phyloP scores from a whole-genome alignment of 2,329 filamentous ascomycete genomes.

The Colletotrichum simmondsii region DNA sequence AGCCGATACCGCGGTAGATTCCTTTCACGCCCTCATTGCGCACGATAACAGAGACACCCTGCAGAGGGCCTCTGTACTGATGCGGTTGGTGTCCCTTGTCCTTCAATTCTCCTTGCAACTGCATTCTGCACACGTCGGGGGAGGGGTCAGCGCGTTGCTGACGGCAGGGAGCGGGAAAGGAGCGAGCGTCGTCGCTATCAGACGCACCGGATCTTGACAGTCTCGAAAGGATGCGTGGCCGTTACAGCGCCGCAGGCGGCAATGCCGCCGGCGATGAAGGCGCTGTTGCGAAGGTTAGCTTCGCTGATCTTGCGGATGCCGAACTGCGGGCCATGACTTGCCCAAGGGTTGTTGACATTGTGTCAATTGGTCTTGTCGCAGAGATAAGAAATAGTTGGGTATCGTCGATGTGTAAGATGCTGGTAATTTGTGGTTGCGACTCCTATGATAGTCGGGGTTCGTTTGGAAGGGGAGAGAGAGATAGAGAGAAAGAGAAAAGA shows the following conservation, averaged over 20 bases:
- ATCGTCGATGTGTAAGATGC: background rate
- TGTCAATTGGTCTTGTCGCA: conserved; percentile 5
- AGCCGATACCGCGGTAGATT: conserved; percentile 88
- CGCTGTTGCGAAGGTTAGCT: conserved; percentile 57
- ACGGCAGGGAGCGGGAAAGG: conserved; percentile 25
- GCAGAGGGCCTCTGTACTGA: conserved; percentile 90
- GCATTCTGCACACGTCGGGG: conserved; percentile 70
- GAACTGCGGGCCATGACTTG: conserved; percentile 39
- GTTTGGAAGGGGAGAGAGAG: background rate
- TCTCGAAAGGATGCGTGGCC: conserved; percentile 97
- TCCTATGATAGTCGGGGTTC: background rate
- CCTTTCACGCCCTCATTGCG: conserved; percentile 89
- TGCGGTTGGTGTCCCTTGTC: conserved; percentile 85
- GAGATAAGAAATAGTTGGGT: background rate
- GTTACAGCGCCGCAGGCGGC: conserved; percentile 98
- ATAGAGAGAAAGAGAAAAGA: conserved; percentile 10
- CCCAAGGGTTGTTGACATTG: conserved; percentile 65
- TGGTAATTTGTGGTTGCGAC: background rate
- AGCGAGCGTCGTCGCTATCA: background rate
- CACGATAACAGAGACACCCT: conserved; percentile 90
- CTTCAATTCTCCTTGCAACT: conserved; percentile 95
- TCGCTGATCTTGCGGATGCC: background rate
- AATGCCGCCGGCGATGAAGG: conserved; percentile 95
- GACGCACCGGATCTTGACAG: conserved; percentile 92
- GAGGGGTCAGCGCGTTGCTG: conserved; percentile 18